Evolutionary conservation across 1,284 basidiomycete genomes (phyloP), one percentile per base, ranked within the genome.

Genomic region (Ceratobasidium sp.): DNA sequence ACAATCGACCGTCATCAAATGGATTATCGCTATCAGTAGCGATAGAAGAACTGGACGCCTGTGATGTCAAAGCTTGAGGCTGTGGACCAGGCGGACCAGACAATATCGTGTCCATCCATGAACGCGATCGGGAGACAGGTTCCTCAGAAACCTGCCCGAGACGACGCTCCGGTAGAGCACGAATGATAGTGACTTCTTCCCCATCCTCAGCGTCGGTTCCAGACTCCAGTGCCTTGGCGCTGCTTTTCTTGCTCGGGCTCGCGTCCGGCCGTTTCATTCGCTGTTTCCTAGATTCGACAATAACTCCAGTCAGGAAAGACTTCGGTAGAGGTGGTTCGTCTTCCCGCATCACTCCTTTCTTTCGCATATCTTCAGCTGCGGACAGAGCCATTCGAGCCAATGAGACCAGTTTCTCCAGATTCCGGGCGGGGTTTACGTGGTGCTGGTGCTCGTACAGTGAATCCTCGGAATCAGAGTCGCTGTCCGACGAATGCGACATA

Each of bases 71-170:
- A 27, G 24, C 16, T 59, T 49, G 58, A 27, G 54, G 27, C 13
- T 41, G 27, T 37, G 58, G 41, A 19, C 65, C 51, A 37, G 69
- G 16, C 2, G 69, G 69, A n/a, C 69, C 69, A 29, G 46, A 65
- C 46, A 72, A 39, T 24, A 72, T 58, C 22, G 69, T 72, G 59
- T 72, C 69, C 69, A 72, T 48, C 69, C 69, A 72, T 16, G 69
- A 72, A 29, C 58, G 69, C 14, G 69, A 72, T 37, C 69, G 69
- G n/a, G 46, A 24, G 8, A 51, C 22, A 31, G 58, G 58, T 31
- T 62, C 56, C 16, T 61, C 69, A 13, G 58, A 29, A 37, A 72
- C 46, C 22, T 72, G 58, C 27, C 69, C 69, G 22, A 72, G 48
- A 8, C 58, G 69, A 9, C 69, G 39, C 37, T 72, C 69, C 8